Percentiles rank a stretch among this genome's conserved stretches.
Conservation (phyloP, 306 rosid genomes). For the Quercus aquifolioides region DNA sequence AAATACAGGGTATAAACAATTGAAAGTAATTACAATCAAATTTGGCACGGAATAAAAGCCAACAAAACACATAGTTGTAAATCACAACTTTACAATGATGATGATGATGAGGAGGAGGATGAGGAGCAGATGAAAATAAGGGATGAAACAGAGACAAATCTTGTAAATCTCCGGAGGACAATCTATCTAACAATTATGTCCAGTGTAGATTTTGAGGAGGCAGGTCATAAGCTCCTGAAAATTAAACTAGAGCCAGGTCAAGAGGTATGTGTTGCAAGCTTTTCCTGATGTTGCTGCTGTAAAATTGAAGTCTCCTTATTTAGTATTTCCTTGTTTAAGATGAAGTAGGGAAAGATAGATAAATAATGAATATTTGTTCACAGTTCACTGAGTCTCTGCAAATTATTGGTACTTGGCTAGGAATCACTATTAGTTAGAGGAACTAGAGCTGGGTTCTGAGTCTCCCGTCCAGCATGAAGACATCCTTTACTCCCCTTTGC, state of each 20-base stretch:
- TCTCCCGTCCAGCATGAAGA: neutral
- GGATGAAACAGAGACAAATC: slow-evolving; percentile 94
- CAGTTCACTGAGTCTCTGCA: neutral
- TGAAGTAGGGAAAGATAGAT: neutral
- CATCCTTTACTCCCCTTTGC: no score
- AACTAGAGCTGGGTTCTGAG: neutral
- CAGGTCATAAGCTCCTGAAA: slow-evolving; percentile 92
- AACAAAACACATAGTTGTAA: no score
- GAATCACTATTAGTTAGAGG: neutral
- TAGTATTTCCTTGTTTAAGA: neutral
- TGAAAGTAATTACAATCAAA: no score
- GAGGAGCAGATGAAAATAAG: slow-evolving; percentile 69
- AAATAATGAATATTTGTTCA: neutral
- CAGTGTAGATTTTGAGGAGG: slow-evolving; percentile 97
- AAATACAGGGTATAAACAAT: no score
- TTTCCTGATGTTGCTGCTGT: slow-evolving; percentile 1
- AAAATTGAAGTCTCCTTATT: slow-evolving; percentile 1
- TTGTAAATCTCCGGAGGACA: slow-evolving; percentile 84
- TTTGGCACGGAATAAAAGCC: no score
- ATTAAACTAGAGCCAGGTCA: slow-evolving; percentile 97
- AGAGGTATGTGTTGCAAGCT: slow-evolving; percentile 54
- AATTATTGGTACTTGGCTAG: neutral
- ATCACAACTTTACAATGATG: no score
- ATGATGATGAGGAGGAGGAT: slow-evolving; percentile 56
- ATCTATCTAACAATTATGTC: slow-evolving; percentile 90